Base-by-base conservation (phyloP, 176 grass and related monocot species). In the Bromus sterilis region DNA sequence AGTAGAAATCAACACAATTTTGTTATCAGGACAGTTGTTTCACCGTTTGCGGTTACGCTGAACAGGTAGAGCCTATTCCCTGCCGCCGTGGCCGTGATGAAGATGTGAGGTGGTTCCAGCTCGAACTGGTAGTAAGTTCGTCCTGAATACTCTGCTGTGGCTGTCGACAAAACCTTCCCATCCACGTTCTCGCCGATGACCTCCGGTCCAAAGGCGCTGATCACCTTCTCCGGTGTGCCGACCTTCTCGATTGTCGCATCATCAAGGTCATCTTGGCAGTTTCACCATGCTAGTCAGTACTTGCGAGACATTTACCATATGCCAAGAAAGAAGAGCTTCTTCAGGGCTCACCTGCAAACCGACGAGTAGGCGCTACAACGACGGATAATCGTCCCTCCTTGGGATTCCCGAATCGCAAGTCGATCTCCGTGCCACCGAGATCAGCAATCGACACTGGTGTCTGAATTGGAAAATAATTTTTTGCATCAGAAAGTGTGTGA, bases 71-170 rank as follows among this genome's bases (percentile, higher is more conserved):
- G 88, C 68, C 96, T 87, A 70, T 98, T 98, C 65, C 96, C 93
- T 49, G 96, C 96, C 11, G 96, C 96, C 6, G 90, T 93, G 18
- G 96, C 96, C 23, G 96, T 98, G 74, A 98, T 98, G 64, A 98
- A 86, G 2, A 78, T 87, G 71, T 95, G 96, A 55, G 93, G 96
- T 36, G 93, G 84, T 59, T 95, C 90, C 61, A 98, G 60, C 84
- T 98, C 96, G 71, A 90, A 98, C 55, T 93, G 91, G 88, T 98
- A n/a, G n/a, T n/a, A n/a, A n/a, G n/a, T n/a, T n/a, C n/a, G n/a
- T n/a, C n/a, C n/a, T n/a, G n/a, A n/a, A n/a, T n/a, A n/a, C n/a
- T n/a, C n/a, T n/a, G n/a, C n/a, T n/a, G 86, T 90, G 9, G 78
- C 89, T 43, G 80, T 86, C 44, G 90, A 73, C 48, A 93, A 36